Conservation (phyloP, 805 yeast species). For the Komagataella phaffii region DNA sequence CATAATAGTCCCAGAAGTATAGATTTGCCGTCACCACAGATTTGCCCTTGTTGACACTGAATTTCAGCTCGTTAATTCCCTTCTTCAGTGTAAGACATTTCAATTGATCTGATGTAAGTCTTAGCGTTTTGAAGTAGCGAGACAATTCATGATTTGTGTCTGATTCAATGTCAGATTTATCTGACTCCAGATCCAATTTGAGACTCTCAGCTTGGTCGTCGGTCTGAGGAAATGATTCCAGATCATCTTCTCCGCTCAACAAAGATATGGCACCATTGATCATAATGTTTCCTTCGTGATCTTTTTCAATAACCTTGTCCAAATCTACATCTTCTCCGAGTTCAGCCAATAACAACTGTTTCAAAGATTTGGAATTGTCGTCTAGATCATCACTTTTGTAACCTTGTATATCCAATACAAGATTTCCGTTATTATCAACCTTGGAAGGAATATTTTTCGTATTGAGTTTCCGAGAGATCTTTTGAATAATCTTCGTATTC, state of each 20-base stretch:
- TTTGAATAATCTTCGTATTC: slow-evolving; percentile 21
- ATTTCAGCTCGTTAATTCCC: slow-evolving; percentile 71
- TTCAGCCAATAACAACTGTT: slow-evolving; percentile 65
- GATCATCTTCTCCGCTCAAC: background rate
- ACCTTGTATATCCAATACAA: slow-evolving; percentile 89
- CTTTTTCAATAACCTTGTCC: slow-evolving; percentile 34
- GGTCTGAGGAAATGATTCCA: background rate
- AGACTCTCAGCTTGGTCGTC: slow-evolving; percentile 1
- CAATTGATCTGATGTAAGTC: slow-evolving; percentile 86
- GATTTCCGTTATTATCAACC: slow-evolving; percentile 79
- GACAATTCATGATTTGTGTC: slow-evolving; percentile 2
- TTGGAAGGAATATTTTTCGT: slow-evolving; percentile 76
- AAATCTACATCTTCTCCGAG: slow-evolving; percentile 40
- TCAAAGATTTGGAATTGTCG: slow-evolving; percentile 63
- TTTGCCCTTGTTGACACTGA: slow-evolving; percentile 72
- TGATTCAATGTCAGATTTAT: background rate
- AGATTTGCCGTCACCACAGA: slow-evolving; percentile 64
- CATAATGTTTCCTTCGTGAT: slow-evolving; percentile 54
- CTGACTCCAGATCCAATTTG: slow-evolving; percentile 9
- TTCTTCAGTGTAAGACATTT: slow-evolving; percentile 55
- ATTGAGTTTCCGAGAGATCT: slow-evolving; percentile 47
- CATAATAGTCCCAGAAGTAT: slow-evolving; percentile 70
- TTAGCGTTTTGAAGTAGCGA: slow-evolving; percentile 65
- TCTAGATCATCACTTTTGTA: slow-evolving; percentile 79
- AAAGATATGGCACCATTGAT: slow-evolving; percentile 20